Percentiles rank a stretch among this genome's conserved stretches.
These are phyloP conservation scores for Fusarium ramigenum DNA, from an alignment of 2,329 filamentous ascomycete species.

Conservation along the genomic window DNA sequence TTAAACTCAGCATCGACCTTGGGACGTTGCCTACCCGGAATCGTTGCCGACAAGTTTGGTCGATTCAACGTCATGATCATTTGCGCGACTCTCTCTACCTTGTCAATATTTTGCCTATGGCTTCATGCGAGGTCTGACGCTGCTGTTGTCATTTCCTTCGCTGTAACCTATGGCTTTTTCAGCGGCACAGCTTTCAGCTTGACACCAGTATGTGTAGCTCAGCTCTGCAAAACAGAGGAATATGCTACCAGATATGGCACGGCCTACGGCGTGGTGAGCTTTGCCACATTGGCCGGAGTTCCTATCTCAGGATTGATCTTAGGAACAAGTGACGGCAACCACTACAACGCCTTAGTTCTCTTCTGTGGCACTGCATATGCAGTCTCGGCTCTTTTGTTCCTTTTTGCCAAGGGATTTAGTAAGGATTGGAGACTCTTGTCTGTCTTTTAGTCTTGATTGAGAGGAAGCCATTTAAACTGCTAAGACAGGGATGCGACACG, in stretches of 20 bases:
- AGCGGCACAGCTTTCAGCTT: not conserved
- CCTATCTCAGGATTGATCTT: rapidly evolving
- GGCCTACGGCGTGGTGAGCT: not conserved
- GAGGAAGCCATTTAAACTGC: rapidly evolving
- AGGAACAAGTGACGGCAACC: not conserved
- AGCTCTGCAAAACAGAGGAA: not conserved
- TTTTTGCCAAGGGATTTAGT: rapidly evolving
- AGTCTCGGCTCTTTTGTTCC: not conserved
- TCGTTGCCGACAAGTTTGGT: not conserved
- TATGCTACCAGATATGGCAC: not conserved
- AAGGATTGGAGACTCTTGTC: not conserved
- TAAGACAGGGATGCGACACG: too few species aligned
- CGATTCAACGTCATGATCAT: not conserved
- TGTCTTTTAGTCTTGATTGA: not conserved
- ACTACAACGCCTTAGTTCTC: not conserved
- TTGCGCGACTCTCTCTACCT: not conserved
- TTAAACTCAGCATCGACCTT: not conserved
- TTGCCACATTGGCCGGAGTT: not conserved
- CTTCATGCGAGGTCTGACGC: not conserved
- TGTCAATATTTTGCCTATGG: not conserved
- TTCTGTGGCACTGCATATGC: not conserved
- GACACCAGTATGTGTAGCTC: not conserved
- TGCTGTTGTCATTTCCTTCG: not conserved
- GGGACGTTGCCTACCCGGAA: not conserved
- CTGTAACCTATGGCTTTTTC: not conserved